Evolutionary conservation across 768 basidiomycete genomes (phyloP).

Genomic region (Rhizopogon vulgaris): DNA sequence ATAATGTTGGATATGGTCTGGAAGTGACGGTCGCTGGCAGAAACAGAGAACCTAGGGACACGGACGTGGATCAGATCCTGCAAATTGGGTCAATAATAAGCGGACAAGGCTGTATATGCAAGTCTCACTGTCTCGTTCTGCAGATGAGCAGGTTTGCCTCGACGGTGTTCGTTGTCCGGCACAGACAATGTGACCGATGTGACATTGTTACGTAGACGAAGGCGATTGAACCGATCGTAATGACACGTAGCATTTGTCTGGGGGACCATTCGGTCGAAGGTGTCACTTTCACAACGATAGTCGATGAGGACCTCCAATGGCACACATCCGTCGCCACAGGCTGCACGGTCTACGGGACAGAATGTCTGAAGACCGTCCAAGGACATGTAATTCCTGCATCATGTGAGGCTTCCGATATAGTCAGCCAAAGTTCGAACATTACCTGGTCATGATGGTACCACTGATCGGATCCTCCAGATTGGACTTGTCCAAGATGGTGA

Average conservation of each 20-base stretch:
- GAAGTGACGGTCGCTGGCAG: conserved; percentile 79
- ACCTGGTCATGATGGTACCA: conserved; percentile 84
- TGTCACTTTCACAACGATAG: conserved; percentile 69
- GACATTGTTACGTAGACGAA: conserved; percentile 71
- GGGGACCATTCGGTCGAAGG: conserved; percentile 86
- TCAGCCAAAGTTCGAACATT: conserved; percentile 11
- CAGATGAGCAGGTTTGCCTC: conserved; percentile 38
- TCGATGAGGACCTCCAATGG: conserved; percentile 92
- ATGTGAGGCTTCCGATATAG: neutral
- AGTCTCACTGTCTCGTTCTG: conserved; percentile 55
- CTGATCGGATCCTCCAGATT: conserved; percentile 80
- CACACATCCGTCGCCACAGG: conserved; percentile 50
- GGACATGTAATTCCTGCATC: conserved; percentile 64
- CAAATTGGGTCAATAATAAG: conserved; percentile 7
- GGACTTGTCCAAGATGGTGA: conserved; percentile 72
- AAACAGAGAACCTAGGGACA: conserved; percentile 82
- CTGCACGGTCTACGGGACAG: conserved; percentile 49
- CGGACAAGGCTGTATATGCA: neutral
- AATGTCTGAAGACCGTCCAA: conserved; percentile 85
- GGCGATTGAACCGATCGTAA: conserved; percentile 92
- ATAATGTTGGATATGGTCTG: conserved; percentile 82
- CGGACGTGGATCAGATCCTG: conserved; percentile 80
- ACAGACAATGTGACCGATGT: conserved; percentile 41
- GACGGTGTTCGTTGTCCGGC: conserved; percentile 30
- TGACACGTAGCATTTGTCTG: conserved; percentile 81